These are phyloP conservation scores for Lactifluus pinguis DNA, from an alignment of 768 basidiomycete species.

Conservation along the genomic window DNA sequence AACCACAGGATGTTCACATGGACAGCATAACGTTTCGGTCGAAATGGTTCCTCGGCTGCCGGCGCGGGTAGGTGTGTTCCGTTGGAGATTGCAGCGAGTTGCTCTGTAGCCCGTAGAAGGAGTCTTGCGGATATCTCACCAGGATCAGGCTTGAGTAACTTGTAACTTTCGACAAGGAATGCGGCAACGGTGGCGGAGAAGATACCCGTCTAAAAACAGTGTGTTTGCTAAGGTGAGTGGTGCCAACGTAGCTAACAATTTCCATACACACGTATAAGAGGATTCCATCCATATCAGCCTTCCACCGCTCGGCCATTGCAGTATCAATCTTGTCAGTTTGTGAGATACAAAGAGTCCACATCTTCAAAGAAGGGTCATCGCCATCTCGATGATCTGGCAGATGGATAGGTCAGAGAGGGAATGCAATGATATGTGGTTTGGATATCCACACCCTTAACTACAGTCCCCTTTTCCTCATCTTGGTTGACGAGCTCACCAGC, in stretches of 20 bases:
- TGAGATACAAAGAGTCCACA: neutral
- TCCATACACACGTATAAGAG: neutral
- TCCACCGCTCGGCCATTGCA: neutral
- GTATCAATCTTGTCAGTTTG: neutral
- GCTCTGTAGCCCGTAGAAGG: neutral
- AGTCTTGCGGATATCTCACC: neutral
- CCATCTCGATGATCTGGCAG: neutral
- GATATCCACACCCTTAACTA: neutral
- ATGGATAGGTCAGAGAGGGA: neutral
- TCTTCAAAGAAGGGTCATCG: neutral
- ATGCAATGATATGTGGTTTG: neutral
- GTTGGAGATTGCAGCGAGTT: slow-evolving; percentile 1
- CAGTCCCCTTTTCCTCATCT: neutral
- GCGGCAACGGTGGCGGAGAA: slow-evolving; percentile 10
- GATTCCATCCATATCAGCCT: slow-evolving; percentile 7
- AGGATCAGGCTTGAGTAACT: slow-evolving; percentile 1
- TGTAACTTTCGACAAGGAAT: slow-evolving; percentile 12
- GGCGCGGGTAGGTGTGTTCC: neutral
- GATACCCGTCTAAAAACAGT: neutral
- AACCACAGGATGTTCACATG: slow-evolving; percentile 13
- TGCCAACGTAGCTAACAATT: neutral
- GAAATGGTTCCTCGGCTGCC: neutral
- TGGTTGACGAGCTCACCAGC: neutral
- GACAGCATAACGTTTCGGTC: neutral
- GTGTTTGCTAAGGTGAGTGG: neutral